Conservation (phyloP, 345 rosid species). For the Eucalyptus albens region DNA sequence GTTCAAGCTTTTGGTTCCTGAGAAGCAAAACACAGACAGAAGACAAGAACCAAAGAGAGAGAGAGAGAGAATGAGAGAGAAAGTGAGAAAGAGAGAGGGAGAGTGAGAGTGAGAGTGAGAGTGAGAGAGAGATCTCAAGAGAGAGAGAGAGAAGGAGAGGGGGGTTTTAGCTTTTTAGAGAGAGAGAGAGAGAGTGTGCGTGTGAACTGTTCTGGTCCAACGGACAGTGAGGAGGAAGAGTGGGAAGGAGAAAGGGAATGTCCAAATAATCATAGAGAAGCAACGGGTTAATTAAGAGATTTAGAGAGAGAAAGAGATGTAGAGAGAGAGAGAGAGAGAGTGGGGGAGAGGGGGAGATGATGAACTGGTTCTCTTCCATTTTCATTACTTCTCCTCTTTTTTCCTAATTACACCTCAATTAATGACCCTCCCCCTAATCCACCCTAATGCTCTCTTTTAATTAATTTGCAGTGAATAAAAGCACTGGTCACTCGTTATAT, state of each 20-base stretch:
- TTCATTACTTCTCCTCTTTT: not conserved
- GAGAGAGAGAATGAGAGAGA: not conserved
- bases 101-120: not conserved
- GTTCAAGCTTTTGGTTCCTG: not conserved
- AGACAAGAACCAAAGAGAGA: not conserved
- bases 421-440: not conserved
- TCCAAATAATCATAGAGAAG: not conserved
- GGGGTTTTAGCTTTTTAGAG: not conserved
- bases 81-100: not conserved
- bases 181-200: not conserved
- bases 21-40: not conserved
- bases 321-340: not conserved
- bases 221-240: slow-evolving; percentile 31
- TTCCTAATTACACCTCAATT: not conserved
- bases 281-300: not conserved
- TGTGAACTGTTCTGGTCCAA: slow-evolving; percentile 58
- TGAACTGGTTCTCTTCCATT: not conserved
- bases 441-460: not conserved
- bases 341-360: not conserved
- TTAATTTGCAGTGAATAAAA: not conserved
- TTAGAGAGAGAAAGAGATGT: not conserved
- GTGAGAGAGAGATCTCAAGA: not conserved
- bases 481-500: not conserved
- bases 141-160: not conserved
- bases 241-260: not conserved